Evolutionary conservation across 805 yeast genomes (phyloP).

Genomic region (Starmerella riodocensis): DNA sequence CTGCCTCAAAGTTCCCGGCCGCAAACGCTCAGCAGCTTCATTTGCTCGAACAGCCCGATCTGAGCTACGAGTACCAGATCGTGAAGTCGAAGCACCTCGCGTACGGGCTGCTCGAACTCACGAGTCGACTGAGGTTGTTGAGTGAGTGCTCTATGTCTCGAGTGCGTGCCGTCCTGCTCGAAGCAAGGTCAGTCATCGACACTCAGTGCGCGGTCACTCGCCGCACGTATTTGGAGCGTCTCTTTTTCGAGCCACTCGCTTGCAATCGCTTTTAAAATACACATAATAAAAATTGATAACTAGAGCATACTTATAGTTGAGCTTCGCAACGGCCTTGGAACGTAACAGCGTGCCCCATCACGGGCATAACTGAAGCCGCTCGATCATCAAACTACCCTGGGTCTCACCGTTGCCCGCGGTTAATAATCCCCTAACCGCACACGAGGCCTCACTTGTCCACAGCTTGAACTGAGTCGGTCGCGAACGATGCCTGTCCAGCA

Average conservation of each 20-base stretch:
- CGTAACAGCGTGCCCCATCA: too few species aligned
- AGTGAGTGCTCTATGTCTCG: not conserved
- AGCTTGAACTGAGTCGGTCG: too few species aligned
- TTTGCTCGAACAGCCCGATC: not conserved
- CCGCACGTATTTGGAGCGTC: slow-evolving; percentile 5
- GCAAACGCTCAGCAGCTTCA: not conserved
- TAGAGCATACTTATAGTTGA: too few species aligned
- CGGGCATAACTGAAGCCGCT: too few species aligned
- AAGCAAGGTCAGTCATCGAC: not conserved
- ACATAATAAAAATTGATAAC: too few species aligned
- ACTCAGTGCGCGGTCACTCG: slow-evolving; percentile 1
- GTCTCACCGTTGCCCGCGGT: too few species aligned
- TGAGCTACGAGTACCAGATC: not conserved
- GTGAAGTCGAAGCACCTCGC: not conserved
- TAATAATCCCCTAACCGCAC: too few species aligned
- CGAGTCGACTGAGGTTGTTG: not conserved
- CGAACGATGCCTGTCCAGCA: slow-evolving; percentile 27
- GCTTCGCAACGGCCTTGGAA: too few species aligned
- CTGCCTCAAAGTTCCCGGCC: too few species aligned
- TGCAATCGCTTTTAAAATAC: not conserved
- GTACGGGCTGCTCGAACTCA: not conserved
- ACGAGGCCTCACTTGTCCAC: not conserved
- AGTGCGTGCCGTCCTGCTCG: not conserved
- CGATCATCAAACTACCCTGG: too few species aligned
- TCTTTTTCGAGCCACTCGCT: slow-evolving; percentile 3